Evolutionary conservation across 2,329 filamentous ascomycete genomes (phyloP).

Genomic region (Dryadomyces quercus-mongolicae): DNA sequence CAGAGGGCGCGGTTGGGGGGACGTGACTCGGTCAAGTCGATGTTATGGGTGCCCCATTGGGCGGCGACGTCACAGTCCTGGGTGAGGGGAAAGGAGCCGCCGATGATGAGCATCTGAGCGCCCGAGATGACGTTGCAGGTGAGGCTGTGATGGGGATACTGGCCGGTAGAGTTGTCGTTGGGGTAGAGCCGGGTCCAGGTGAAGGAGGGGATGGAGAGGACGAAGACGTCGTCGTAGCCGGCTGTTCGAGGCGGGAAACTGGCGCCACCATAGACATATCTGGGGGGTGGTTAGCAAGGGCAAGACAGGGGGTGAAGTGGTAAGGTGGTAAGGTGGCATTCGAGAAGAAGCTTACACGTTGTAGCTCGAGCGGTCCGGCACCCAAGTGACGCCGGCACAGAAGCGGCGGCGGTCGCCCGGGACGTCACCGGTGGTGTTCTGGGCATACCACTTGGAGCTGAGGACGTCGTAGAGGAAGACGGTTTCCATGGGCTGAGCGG

Average conservation of each 20-base stretch:
- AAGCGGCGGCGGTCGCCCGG: constrained; percentile 44
- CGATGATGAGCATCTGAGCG: constrained; percentile 51
- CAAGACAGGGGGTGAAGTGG: neutral
- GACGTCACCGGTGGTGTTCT: constrained; percentile 39
- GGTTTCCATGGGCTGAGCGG: constrained; percentile 31
- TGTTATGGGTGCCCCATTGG: constrained; percentile 43
- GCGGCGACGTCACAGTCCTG: constrained; percentile 38
- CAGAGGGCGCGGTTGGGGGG: constrained; percentile 34
- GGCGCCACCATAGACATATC: constrained; percentile 49
- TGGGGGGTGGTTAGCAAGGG: constrained; percentile 16
- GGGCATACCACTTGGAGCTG: constrained; percentile 47
- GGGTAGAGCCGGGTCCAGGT: constrained; percentile 48
- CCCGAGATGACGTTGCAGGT: constrained; percentile 44
- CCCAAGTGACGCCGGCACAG: constrained; percentile 49
- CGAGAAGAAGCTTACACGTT: constrained; percentile 46
- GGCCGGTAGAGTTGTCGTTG: constrained; percentile 24
- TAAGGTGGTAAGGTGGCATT: too few species aligned
- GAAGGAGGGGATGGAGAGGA: constrained; percentile 50
- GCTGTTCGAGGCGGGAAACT: constrained; percentile 31
- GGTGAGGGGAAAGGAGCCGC: constrained; percentile 40
- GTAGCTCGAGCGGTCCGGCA: constrained; percentile 46
- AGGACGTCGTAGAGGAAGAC: constrained; percentile 50
- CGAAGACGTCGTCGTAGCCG: constrained; percentile 50
- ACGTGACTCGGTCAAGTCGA: constrained; percentile 40
- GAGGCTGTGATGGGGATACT: constrained; percentile 39